A percentile compares a stretch with the other conserved stretches of the same genome.
These are phyloP conservation scores for Leonotis leonurus DNA, from an alignment of 257 asterid species.

Conservation along the genomic window DNA sequence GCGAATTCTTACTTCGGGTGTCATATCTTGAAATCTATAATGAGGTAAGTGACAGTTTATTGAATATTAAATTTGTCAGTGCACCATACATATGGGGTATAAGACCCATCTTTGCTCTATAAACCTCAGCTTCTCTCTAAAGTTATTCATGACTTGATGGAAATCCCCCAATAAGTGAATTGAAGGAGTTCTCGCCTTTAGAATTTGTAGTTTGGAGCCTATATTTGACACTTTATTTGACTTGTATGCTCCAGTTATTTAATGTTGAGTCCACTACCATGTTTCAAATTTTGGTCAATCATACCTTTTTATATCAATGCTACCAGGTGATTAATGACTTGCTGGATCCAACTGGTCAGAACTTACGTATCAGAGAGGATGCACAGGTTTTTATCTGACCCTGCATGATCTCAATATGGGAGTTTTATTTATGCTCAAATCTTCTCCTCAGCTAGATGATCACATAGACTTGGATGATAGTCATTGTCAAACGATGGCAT, in stretches of 20 bases:
- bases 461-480: not conserved
- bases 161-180: not conserved
- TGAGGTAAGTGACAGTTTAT: constrained; percentile 57
- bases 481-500: not conserved
- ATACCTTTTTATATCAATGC: constrained; percentile 7
- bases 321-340: constrained; percentile 90
- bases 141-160: constrained; percentile 2
- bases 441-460: constrained; percentile 3
- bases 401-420: constrained; percentile 6
- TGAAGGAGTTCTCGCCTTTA: not conserved
- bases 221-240: not conserved
- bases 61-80: not conserved
- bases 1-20: constrained; percentile 95
- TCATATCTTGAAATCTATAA: constrained; percentile 96
- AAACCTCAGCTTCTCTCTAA: not conserved
- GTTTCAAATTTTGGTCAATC: not conserved
- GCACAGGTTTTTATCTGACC: constrained; percentile 56
- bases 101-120: not conserved
- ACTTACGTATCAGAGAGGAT: constrained; percentile 96
- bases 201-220: not conserved
- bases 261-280: not conserved
- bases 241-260: not conserved
- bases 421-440: not conserved
- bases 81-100: constrained; percentile 1
- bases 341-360: constrained; percentile 97